Evolutionary conservation across 768 basidiomycete genomes (phyloP).

Genomic region (Lactarius sanguifluus): DNA sequence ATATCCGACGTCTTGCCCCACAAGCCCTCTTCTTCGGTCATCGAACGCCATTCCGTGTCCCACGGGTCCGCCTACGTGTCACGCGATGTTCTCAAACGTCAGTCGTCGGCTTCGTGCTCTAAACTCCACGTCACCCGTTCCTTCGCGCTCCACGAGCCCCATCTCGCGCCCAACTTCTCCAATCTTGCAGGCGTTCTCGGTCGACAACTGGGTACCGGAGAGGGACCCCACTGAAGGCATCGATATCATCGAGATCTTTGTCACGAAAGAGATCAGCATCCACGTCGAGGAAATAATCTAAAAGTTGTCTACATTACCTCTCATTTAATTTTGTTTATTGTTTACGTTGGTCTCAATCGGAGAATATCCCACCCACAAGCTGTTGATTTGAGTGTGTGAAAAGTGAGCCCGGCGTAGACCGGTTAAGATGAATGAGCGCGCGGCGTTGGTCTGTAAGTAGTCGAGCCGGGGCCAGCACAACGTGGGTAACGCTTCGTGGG

Average conservation of each 20-base stretch:
- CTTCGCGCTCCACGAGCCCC: constrained; percentile 17
- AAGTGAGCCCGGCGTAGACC: background rate
- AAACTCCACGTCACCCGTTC: constrained; percentile 8
- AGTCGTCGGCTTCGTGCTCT: constrained; percentile 18
- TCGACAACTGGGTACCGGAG: constrained; percentile 15
- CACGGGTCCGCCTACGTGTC: constrained; percentile 14
- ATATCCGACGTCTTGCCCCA: constrained; percentile 21
- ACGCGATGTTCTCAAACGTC: constrained; percentile 9
- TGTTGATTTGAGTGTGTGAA: constrained; percentile 27
- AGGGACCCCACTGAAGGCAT: constrained; percentile 22
- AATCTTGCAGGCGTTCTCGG: constrained; percentile 7
- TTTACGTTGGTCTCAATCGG: background rate
- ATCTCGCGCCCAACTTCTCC: constrained; percentile 16
- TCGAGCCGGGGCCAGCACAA: background rate
- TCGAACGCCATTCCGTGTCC: constrained; percentile 8
- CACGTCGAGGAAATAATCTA: constrained; percentile 4
- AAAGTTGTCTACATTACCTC: background rate
- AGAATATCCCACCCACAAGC: too few relatives aligned
- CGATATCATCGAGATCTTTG: constrained; percentile 22
- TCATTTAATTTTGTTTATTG: background rate
- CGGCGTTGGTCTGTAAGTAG: background rate
- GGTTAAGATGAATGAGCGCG: background rate
- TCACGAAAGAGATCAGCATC: constrained; percentile 18
- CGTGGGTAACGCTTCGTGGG: constrained; percentile 13
- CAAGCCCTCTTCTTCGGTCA: constrained; percentile 17